These are phyloP conservation scores for Chiua virens DNA, from an alignment of 768 basidiomycete species.

Conservation along the genomic window DNA sequence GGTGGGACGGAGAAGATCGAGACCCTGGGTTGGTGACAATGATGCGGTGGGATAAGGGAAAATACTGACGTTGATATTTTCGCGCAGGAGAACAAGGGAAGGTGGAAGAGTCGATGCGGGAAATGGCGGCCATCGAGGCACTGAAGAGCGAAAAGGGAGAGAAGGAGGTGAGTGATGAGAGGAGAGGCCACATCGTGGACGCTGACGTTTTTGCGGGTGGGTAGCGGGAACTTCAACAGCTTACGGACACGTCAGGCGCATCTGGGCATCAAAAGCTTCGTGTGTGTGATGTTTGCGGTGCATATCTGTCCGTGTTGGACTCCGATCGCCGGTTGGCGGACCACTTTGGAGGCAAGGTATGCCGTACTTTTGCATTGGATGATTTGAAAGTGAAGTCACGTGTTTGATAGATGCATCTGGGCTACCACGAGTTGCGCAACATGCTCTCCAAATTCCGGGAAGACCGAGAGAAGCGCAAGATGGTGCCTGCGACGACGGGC, in stretches of 20 bases:
- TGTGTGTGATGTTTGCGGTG: conserved; percentile 99
- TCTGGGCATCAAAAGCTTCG: conserved; percentile 99
- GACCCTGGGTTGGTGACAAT: conserved; percentile 61
- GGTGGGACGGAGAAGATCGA: conserved; percentile 99
- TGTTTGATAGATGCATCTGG: conserved; percentile 87
- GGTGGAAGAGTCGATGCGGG: conserved; percentile 98
- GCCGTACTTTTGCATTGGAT: conserved; percentile 30
- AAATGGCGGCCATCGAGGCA: conserved; percentile 96
- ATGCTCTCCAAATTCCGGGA: conserved; percentile 90
- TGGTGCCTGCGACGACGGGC: conserved; percentile 46
- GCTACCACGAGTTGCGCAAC: conserved; percentile 96
- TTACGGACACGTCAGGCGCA: conserved; percentile 97
- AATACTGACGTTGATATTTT: conserved; percentile 1
- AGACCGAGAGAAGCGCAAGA: conserved; percentile 80
- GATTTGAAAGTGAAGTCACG: conserved; percentile 30
- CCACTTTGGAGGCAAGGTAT: conserved; percentile 98
- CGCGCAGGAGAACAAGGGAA: conserved; percentile 91
- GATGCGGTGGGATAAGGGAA: conserved; percentile 2
- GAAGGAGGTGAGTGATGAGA: conserved; percentile 67
- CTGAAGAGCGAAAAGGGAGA: conserved; percentile 94
- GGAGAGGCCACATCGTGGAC: neutral
- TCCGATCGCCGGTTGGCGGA: conserved; percentile 98
- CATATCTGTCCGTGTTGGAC: conserved; percentile 97
- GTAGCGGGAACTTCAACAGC: conserved; percentile 89
- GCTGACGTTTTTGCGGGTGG: conserved; percentile 10